Base-by-base conservation (phyloP, 2,329 filamentous ascomycete species). In the Xenoacremonium recifei region DNA sequence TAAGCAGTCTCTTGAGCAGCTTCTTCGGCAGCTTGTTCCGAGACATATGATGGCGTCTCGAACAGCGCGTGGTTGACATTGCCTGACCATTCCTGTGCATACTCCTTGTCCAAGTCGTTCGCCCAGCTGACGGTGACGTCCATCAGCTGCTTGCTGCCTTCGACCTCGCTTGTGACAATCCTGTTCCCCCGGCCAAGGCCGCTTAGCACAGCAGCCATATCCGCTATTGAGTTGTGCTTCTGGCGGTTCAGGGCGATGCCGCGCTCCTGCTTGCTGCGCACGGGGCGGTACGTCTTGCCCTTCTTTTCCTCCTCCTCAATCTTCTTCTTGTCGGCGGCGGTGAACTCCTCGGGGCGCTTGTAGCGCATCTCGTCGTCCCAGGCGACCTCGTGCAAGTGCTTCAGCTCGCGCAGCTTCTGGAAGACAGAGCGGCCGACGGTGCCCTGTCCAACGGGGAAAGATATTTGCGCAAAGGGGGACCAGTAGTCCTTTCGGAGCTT, bases 401-500 rank as follows among this genome's bases (percentile, higher is more conserved):
- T 75, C 63, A 83, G 76, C 67, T 87, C 82, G 53, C 80, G 80
- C 53, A 86, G 71, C 59, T 78, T 80, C 54, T 81, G 78, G 64
- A 71, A 85, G 33, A 79, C 77, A 38, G 72, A 77, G 21, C 76
- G 76, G 18, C 83, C 82, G 12, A 82, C 67, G 19, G 66, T 59
- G 44, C 75, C 76, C 29, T 69, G 64, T 32, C 75, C 76, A 33
- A 64, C 46, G 32, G 73, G 73, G 59, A 87, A 81, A 56, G 75
- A 67, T 47, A 86, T 77, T 48, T 75, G 65, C 37, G 80, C 80
- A 55, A 85, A 66, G 6, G 79, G 78, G 23, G 68, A 67, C 82
- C 84, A 86, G 65, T 81, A 79, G 67, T 87, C 83, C 63, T 81
- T 84, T 44, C 83, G 80, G 29, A 86, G 67, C 55, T 78, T 79